Evolutionary conservation across 73 alveolate species (phyloP), one percentile per base, ranked within the genome.

Genomic region (Uronychia binucleata): DNA sequence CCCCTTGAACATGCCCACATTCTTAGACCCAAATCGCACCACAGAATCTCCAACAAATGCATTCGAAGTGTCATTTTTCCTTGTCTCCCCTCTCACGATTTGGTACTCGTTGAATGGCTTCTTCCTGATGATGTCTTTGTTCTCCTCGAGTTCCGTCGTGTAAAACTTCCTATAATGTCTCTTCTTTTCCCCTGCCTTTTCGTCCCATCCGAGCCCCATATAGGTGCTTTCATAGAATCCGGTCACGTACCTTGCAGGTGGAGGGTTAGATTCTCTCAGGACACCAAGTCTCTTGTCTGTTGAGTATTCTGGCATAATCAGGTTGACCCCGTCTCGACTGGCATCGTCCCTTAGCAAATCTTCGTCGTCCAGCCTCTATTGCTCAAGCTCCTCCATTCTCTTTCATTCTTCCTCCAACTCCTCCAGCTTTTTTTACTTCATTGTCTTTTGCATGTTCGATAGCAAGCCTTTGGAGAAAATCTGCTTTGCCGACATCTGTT

Each of bases 91-190:
- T 77, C 97, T 78, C 30, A 58, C 77, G 30, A 92, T 25, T 27
- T 75, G 82, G 57, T 80, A 91, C 0, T 30, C n/a, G 77, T 85
- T 46, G 81, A 92, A 89, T 31, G 96, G 80, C 57, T 86, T 59
- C 88, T 58, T 34, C n/a, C 79, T 83, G 80, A 83, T 90, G 74
- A 92, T 87, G 34, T 90, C 94, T 57, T 80, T 80, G 26, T 79
- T 87, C 34, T 88, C 90, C 86, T 96, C 99, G 30, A 96, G 91
- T 33, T 93, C 97, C 27, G 79, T 91, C 30, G 91, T 93, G 80
- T 85, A 92, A 75, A 82, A 91, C 78, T 95, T 87, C 91, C 98
- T 94, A 90, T 95, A 96, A 86, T 96, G 99, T 59, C 93, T 96
- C 19, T 33, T 29, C 33, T 78, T 57, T 33, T 84, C 82, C 26